These are phyloP conservation scores for Penicillium cosmopolitanum DNA, from an alignment of 495 filamentous ascomycete genomes.

Conservation along the genomic window DNA sequence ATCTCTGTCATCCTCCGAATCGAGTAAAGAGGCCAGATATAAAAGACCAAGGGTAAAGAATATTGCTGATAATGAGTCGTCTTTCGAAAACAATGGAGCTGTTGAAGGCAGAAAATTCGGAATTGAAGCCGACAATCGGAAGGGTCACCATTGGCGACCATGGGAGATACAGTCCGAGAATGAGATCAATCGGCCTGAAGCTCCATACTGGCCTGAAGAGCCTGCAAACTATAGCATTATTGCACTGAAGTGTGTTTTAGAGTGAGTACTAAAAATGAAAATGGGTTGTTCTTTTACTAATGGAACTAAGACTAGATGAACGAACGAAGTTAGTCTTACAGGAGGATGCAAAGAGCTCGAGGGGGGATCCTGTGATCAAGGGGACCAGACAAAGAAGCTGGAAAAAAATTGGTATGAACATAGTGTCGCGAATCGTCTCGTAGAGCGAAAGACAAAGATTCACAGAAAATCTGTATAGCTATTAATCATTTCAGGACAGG, in stretches of 20 bases:
- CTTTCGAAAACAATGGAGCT: background rate
- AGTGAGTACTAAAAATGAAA: background rate
- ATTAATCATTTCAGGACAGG: too few relatives aligned
- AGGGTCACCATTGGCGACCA: background rate
- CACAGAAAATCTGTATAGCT: too few relatives aligned
- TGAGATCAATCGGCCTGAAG: background rate
- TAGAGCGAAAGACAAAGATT: too few relatives aligned
- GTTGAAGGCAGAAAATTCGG: background rate
- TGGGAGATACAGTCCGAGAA: background rate
- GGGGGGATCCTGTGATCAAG: too few relatives aligned
- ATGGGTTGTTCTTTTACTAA: background rate
- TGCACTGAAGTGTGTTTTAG: conserved; percentile 1
- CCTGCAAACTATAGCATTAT: background rate
- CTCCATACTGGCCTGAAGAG: background rate
- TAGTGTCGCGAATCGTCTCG: too few relatives aligned
- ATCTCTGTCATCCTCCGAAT: conserved; percentile 6
- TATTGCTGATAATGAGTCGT: background rate
- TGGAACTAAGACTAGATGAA: background rate
- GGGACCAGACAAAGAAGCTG: too few relatives aligned
- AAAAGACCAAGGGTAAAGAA: background rate
- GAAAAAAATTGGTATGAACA: too few relatives aligned
- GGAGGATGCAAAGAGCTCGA: too few relatives aligned
- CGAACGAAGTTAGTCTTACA: background rate
- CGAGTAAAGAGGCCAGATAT: background rate
- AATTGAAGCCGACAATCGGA: too few relatives aligned